Conservation (phyloP, 192 early-diverging fungal species). For the Entrophospora sp. region DNA sequence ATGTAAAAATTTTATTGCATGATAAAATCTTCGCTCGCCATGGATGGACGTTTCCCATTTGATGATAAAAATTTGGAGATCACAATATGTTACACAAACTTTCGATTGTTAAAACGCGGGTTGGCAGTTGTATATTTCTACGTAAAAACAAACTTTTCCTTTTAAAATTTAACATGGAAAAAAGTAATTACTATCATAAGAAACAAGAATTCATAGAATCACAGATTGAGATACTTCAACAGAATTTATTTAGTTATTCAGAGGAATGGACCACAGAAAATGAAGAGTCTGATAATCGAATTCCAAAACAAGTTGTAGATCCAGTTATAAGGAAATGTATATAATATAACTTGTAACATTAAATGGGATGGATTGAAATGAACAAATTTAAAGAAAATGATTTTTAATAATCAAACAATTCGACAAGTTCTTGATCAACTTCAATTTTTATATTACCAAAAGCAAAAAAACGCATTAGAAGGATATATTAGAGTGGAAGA, state of each 20-base stretch:
- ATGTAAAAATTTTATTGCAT: too few species aligned
- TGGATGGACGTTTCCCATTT: too few species aligned
- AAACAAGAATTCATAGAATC: slow-evolving; percentile 9
- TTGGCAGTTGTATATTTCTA: too few species aligned
- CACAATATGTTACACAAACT: too few species aligned
- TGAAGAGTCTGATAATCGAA: background rate
- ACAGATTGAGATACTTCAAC: slow-evolving; percentile 6
- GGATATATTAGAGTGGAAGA: slow-evolving; percentile 1
- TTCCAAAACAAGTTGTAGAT: background rate
- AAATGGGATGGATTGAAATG: background rate
- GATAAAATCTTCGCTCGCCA: too few species aligned
- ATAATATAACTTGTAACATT: background rate
- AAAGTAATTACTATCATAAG: slow-evolving; percentile 2
- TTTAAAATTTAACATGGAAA: too few species aligned
- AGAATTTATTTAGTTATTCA: slow-evolving; percentile 1
- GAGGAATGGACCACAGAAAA: background rate
- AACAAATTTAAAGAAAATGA: too few species aligned
- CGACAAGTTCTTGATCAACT: slow-evolving; percentile 17
- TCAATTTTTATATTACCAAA: background rate
- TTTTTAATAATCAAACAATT: slow-evolving; percentile 7
- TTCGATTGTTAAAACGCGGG: too few species aligned
- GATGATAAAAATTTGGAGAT: too few species aligned
- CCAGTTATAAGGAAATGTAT: slow-evolving; percentile 5
- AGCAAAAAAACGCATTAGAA: background rate
- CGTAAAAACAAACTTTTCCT: too few species aligned